phyloP scores from a whole-genome alignment of 225 moss, liverwort and hornwort genomes.

The Thuidium tamariscinum region DNA sequence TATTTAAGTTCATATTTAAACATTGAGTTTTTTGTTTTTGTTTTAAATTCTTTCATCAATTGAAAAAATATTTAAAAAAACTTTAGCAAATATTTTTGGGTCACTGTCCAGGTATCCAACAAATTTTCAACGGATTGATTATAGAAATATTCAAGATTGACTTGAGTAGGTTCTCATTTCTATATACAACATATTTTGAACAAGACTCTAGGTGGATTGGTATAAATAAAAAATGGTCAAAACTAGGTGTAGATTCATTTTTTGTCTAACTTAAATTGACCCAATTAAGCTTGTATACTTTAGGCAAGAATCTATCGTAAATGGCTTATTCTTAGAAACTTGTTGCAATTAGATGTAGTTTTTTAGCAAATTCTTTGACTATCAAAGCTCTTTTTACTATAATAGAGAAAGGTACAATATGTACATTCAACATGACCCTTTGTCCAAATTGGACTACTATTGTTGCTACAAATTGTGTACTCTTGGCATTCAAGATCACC shows the following conservation, averaged over 20 bases:
- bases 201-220: neutral
- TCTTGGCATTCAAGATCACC: accelerated
- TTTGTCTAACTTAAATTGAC: neutral
- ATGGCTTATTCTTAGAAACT: neutral
- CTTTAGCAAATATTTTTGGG: neutral
- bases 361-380: neutral
- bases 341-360: accelerated
- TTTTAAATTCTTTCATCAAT: neutral
- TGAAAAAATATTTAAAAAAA: accelerated
- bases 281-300: neutral
- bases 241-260: neutral
- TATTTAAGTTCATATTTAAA: neutral
- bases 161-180: neutral
- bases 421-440: neutral
- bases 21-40: neutral
- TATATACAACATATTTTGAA: neutral
- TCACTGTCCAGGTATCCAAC: neutral
- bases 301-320: neutral
- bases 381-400: neutral
- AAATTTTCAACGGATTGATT: neutral
- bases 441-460: neutral
- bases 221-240: neutral
- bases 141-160: neutral
- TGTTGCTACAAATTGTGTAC: too few species aligned
- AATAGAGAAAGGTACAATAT: too few species aligned